Evolutionary conservation across 2,329 filamentous ascomycete species (phyloP).

Genomic region (Sarocladium strictum): DNA sequence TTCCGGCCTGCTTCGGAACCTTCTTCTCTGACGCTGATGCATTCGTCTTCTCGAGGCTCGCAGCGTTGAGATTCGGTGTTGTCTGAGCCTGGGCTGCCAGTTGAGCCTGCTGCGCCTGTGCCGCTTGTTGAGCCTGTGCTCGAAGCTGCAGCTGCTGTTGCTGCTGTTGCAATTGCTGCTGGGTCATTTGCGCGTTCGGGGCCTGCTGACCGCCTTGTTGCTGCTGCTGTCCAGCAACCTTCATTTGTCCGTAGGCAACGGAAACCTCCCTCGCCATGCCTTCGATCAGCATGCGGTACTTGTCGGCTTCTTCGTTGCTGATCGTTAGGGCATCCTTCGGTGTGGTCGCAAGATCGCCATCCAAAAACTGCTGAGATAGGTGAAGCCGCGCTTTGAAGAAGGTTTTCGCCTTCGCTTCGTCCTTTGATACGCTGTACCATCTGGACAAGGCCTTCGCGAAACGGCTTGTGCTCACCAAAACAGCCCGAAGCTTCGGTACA

Average conservation of each 20-base stretch:
- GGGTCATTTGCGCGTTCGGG: conserved; percentile 24
- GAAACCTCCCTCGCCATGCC: conserved; percentile 43
- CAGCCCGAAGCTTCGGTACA: conserved; percentile 34
- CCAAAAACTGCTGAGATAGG: conserved; percentile 29
- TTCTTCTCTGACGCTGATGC: conserved; percentile 42
- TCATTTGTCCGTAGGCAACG: not conserved
- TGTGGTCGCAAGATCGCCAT: conserved; percentile 39
- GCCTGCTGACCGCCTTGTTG: conserved; percentile 18
- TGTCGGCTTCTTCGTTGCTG: conserved; percentile 43
- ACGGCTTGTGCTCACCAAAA: conserved; percentile 36
- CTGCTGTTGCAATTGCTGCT: conserved; percentile 23
- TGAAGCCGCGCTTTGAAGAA: conserved; percentile 44
- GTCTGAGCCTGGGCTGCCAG: no score
- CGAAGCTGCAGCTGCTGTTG: conserved; percentile 21
- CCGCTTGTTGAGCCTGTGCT: conserved; percentile 18
- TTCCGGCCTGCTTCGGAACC: conserved; percentile 31
- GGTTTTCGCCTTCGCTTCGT: conserved; percentile 43
- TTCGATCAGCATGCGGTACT: conserved; percentile 40
- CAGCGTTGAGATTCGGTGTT: conserved; percentile 30
- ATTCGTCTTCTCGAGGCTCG: conserved; percentile 47
- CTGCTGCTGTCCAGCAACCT: conserved; percentile 12
- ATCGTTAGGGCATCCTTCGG: conserved; percentile 47
- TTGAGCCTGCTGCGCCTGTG: conserved; percentile 19
- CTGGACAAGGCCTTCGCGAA: conserved; percentile 37
- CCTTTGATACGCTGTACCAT: conserved; percentile 43